Base-by-base conservation (phyloP, 2,329 filamentous ascomycete genomes). In the Hypoxylon sp. region DNA sequence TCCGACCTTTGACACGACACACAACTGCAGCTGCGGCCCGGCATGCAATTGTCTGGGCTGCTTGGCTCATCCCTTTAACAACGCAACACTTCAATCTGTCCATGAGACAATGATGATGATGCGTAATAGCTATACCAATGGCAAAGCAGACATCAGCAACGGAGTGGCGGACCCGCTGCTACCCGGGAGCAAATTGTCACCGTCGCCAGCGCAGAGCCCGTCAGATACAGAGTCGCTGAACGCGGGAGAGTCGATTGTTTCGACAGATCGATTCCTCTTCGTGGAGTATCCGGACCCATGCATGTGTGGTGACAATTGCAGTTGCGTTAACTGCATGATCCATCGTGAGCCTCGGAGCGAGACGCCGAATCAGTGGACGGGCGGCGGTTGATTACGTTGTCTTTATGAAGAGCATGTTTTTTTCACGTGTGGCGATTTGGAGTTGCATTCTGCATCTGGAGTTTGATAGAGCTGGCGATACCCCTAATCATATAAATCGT, bases 41-140 rank as follows among this genome's bases (percentile, higher is more conserved):
- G 77, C 77, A 23, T 91, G 88, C 63, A 81, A 86, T 63, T 91
- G 88, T 68, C 76, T 90, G 29, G 88, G 87, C 9, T 91, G 88
- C 69, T 80, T 85, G 4, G 84, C 83, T 2, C 87, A 90, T 69
- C 86, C 88, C 10, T 88, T 86, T 67, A 90, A 90, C 64, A 79
- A 84, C 6, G 83, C 86, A 18, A 89, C 83, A 47, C 81, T 78
- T 59, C 74, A 79, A 42, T 77, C 80, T 15, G 59, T 69, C 18
- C 57, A 63, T 13, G 60, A 62, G 2, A 59, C 55, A 5, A 57
- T 68, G 49, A 49, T 68, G 49, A 49, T 66, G 5, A 46, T 54
- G 21, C 60, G 60, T n/a, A 40, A 59, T 37, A 31, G 41, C 15
- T 45, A 40, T 10, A 11, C 42, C 59, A 27, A 67, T 58, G 40